Percentiles rank a stretch among this genome's conserved stretches.
Conservation (phyloP, 331 rosid species). For the Acacia pycnantha region DNA sequence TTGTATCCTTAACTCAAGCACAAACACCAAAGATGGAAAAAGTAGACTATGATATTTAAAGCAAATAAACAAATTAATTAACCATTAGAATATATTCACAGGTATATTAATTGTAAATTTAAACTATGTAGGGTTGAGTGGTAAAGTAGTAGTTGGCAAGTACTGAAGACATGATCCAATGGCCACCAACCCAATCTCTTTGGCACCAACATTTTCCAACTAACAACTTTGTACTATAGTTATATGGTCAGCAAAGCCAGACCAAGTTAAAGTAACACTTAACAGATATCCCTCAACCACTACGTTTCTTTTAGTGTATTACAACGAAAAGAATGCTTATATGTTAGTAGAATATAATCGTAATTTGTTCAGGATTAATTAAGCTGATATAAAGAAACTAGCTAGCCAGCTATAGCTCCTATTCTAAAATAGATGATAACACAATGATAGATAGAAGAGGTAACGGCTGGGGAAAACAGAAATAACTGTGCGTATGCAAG, state of each 20-base stretch:
- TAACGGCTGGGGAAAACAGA: background rate
- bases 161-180: background rate
- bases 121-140: background rate
- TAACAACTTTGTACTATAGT: background rate
- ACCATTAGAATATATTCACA: background rate
- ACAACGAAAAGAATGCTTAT: too few species aligned
- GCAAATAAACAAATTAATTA: background rate
- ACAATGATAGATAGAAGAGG: background rate
- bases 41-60: background rate
- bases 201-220: background rate
- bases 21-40: background rate
- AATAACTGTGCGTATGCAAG: background rate
- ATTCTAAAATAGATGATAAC: background rate
- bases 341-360: too few species aligned
- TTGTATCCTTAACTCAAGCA: slow-evolving; percentile 25
- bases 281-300: background rate
- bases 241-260: background rate
- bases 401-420: background rate
- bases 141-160: too few species aligned
- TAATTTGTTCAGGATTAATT: background rate
- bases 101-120: background rate
- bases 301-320: too few species aligned
- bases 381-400: background rate
- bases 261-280: background rate
- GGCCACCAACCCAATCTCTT: background rate